Percentiles rank a stretch among this genome's conserved stretches.
These are phyloP conservation scores for Chiua virens DNA, from an alignment of 768 basidiomycete genomes.

Conservation along the genomic window DNA sequence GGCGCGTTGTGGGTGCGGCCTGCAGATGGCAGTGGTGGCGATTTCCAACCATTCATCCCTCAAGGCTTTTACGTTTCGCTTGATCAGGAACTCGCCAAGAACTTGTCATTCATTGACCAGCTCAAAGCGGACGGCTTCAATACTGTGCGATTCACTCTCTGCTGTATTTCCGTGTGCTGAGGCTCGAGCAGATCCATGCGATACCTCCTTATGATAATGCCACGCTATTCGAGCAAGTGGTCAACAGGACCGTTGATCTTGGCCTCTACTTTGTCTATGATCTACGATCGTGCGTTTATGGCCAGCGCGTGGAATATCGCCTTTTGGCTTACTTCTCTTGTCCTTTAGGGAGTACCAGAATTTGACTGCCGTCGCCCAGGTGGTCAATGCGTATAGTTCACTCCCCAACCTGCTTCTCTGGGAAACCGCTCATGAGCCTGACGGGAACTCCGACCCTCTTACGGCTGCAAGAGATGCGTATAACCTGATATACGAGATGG, in stretches of 20 bases:
- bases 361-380: slow-evolving; percentile 53
- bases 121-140: slow-evolving; percentile 56
- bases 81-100: slow-evolving; percentile 49
- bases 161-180: slow-evolving; percentile 13
- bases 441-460: slow-evolving; percentile 58
- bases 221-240: slow-evolving; percentile 32
- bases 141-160: slow-evolving; percentile 13
- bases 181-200: slow-evolving; percentile 59
- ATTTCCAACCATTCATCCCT: slow-evolving; percentile 51
- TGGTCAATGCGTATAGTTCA: slow-evolving; percentile 64
- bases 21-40: slow-evolving; percentile 18
- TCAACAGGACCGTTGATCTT: slow-evolving; percentile 16
- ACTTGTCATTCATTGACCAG: slow-evolving; percentile 52
- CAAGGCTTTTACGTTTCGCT: slow-evolving; percentile 75
- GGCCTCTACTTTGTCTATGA: slow-evolving; percentile 73
- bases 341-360: slow-evolving; percentile 57
- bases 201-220: slow-evolving; percentile 65
- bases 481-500: slow-evolving; percentile 46
- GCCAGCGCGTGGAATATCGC: too few relatives aligned
- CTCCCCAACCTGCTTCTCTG: slow-evolving; percentile 67
- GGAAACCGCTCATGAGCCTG: slow-evolving; percentile 76
- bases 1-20: slow-evolving; percentile 44
- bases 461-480: slow-evolving; percentile 50
- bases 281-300: slow-evolving; percentile 53
- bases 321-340: neutral